phyloP scores from a whole-genome alignment of 495 filamentous ascomycete species.

The Penicillium mononematosum region DNA sequence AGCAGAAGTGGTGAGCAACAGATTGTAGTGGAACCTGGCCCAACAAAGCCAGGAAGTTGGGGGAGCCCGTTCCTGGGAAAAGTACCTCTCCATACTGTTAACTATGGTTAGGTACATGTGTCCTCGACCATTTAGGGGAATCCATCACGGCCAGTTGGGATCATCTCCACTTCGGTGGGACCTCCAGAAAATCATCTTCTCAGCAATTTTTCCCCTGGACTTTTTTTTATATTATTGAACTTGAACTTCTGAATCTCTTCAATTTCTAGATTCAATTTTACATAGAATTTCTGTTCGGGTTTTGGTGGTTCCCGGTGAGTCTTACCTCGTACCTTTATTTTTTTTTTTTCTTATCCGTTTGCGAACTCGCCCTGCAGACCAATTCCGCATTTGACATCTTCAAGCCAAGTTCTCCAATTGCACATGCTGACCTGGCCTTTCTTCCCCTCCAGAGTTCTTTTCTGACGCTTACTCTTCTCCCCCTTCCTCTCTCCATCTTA shows the following conservation, averaged over 20 bases:
- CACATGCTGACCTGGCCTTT: slow-evolving; percentile 14
- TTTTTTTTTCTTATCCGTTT: slow-evolving; percentile 7
- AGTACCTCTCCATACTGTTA: slow-evolving; percentile 19
- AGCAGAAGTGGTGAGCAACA: slow-evolving; percentile 12
- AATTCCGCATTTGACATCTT: slow-evolving; percentile 14
- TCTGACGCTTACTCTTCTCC: slow-evolving; percentile 1
- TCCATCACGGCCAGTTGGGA: slow-evolving; percentile 17
- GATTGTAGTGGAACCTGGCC: slow-evolving; percentile 26
- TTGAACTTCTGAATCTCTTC: slow-evolving; percentile 2
- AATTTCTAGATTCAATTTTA: slow-evolving; percentile 2
- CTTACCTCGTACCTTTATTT: not conserved
- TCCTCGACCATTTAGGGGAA: slow-evolving; percentile 5
- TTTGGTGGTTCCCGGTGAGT: slow-evolving; percentile 25
- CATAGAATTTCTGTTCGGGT: slow-evolving; percentile 7
- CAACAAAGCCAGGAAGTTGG: slow-evolving; percentile 29
- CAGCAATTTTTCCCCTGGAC: slow-evolving; percentile 22
- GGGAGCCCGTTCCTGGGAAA: slow-evolving; percentile 15
- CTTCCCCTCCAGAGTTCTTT: slow-evolving; percentile 14
- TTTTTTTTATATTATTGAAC: not conserved
- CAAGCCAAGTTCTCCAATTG: not conserved
- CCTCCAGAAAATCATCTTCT: slow-evolving; percentile 20
- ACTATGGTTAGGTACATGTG: slow-evolving; percentile 13
- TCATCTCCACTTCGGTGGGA: slow-evolving; percentile 23
- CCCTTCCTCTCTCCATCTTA: slow-evolving; percentile 1
- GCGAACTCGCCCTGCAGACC: slow-evolving; percentile 7